Evolutionary conservation across 495 filamentous ascomycete genomes (phyloP).

Genomic region (Penicillium lividum): DNA sequence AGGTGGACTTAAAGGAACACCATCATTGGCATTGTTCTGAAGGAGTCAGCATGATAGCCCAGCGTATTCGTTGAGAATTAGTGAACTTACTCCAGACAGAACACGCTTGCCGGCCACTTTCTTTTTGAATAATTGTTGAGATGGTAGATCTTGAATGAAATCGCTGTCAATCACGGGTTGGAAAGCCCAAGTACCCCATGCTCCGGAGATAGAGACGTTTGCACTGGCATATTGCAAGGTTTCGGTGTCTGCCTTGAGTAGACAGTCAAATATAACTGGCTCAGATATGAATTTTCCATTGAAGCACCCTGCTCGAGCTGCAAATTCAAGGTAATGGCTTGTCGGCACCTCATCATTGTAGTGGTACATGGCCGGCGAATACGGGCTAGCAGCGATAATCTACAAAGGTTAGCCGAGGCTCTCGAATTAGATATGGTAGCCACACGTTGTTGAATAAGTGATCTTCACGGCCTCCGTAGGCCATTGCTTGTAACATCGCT

Average conservation of each 20-base stretch:
- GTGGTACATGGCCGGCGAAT: constrained; percentile 48
- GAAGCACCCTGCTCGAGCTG: constrained; percentile 50
- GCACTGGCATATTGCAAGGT: constrained; percentile 58
- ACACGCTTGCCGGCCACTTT: constrained; percentile 54
- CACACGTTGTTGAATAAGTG: constrained; percentile 25
- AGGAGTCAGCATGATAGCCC: neutral
- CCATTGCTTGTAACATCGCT: constrained; percentile 53
- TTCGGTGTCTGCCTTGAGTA: constrained; percentile 50
- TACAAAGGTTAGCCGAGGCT: constrained; percentile 15
- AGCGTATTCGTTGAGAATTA: neutral
- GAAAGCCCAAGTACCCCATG: constrained; percentile 58
- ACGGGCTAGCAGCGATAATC: constrained; percentile 55
- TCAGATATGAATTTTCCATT: constrained; percentile 19
- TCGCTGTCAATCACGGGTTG: constrained; percentile 63
- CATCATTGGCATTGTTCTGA: constrained; percentile 57
- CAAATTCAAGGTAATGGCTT: constrained; percentile 57
- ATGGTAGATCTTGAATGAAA: constrained; percentile 55
- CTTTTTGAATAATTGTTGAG: constrained; percentile 49
- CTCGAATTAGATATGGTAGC: no score
- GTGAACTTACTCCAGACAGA: constrained; percentile 44
- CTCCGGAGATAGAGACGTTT: constrained; percentile 45
- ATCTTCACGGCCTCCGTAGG: constrained; percentile 43
- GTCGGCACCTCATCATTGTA: constrained; percentile 55
- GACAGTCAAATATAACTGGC: constrained; percentile 51
- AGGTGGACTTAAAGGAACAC: constrained; percentile 51